Evolutionary conservation across 345 rosid species (phyloP).

Genomic region (Lepidium africanum): DNA sequence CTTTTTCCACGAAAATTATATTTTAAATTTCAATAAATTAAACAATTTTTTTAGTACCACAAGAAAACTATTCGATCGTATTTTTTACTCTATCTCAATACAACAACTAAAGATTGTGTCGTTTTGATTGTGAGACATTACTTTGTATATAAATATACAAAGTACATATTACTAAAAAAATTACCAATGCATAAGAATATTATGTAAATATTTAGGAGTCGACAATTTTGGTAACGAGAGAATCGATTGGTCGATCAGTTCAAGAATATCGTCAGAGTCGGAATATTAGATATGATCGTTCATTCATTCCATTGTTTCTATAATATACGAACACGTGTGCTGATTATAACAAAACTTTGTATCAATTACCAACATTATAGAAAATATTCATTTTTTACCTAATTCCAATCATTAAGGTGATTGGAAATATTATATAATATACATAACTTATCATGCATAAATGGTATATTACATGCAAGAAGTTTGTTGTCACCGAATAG

Average conservation of each 20-base stretch:
- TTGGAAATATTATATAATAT: background rate
- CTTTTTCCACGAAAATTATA: background rate
- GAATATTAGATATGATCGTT: conserved; percentile 26
- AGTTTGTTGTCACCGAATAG: no score
- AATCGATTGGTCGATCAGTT: conserved; percentile 26
- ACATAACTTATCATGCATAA: background rate
- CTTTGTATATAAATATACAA: background rate
- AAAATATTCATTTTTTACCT: background rate
- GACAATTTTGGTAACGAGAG: conserved; percentile 20
- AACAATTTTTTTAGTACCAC: no score
- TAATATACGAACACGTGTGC: conserved; percentile 28
- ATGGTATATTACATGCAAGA: background rate
- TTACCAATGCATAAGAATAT: background rate
- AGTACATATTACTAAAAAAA: background rate
- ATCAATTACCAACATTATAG: conserved; percentile 1
- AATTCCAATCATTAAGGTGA: background rate
- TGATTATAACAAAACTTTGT: background rate
- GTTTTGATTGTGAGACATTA: background rate
- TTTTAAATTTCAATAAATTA: background rate
- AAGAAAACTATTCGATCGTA: no score
- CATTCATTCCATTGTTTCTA: conserved; percentile 4
- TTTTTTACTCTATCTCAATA: no score
- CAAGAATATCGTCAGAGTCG: conserved; percentile 28
- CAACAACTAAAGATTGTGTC: background rate
- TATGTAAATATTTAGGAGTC: conserved; percentile 12